Evolutionary conservation across 257 asterid genomes (phyloP), one percentile per base, ranked within the genome.

Genomic region (Echium plantagineum): DNA sequence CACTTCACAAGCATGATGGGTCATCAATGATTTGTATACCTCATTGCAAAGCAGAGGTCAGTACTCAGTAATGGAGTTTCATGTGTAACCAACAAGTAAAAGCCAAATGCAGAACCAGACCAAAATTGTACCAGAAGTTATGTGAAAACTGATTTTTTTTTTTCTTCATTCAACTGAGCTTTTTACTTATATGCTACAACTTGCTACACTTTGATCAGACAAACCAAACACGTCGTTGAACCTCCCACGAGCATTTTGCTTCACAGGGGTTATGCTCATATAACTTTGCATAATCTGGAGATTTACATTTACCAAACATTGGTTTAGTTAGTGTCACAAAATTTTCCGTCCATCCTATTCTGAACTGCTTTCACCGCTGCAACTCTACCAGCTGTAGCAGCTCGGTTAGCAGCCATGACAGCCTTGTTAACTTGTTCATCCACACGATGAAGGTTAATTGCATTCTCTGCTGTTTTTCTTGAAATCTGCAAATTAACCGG

Each of bases 281-380:
- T 55, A 49, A 55, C 31, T 46, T 61, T 64, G 47, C 66, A 67
- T 28, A 49, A 22, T 52, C 21, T 58, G 56, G 72, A 54, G 71
- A 69, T 74, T 70, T 74, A 79, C 85, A 79, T 55, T 64, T 62
- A 60, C 63, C 79, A 59, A 55, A 12, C 47, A n/a, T 49, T 10
- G 55, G 54, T 72, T 56, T 60, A 87, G 51, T 80, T 63, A 75
- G 83, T 82, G 32, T 81, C 81, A 52, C 93, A 86, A 81, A 84
- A 74, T 55, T 81, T 77, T 31, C 94, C 94, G 63, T 83, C 88
- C 21, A 85, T 83, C 68, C 85, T 74, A 74, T 83, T 90, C 66
- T 90, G 94, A 70, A 87, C 95, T 28, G 96, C 98, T 78, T 85
- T 90, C 52, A 87, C 79, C 4, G 98, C 98, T 63, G 96, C 96